These are phyloP conservation scores for Zygoascus hellenicus DNA, from an alignment of 1,139 yeast species.

Conservation along the genomic window DNA sequence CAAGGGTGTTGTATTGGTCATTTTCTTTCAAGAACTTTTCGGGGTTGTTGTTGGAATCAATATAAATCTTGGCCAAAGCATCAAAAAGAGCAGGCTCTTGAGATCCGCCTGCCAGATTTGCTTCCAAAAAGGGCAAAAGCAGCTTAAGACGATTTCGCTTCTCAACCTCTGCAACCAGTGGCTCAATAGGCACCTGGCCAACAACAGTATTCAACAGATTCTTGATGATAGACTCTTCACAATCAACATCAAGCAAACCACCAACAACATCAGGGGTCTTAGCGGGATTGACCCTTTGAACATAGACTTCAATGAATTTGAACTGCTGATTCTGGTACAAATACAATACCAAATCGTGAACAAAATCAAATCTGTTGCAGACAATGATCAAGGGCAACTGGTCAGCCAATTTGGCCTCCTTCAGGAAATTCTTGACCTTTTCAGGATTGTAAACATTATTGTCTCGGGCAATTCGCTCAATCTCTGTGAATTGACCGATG, in stretches of 20 bases:
- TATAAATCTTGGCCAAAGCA: slow-evolving; percentile 94
- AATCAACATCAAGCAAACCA: slow-evolving; percentile 92
- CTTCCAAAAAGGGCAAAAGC: slow-evolving; percentile 86
- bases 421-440: slow-evolving; percentile 92
- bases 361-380: slow-evolving; percentile 86
- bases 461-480: slow-evolving; percentile 92
- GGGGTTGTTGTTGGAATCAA: slow-evolving; percentile 95
- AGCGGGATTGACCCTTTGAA: slow-evolving; percentile 92
- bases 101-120: slow-evolving; percentile 80
- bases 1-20: slow-evolving; percentile 78
- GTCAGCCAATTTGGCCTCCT: slow-evolving; percentile 89
- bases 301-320: slow-evolving; percentile 95
- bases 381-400: slow-evolving; percentile 95
- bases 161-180: slow-evolving; percentile 89
- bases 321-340: slow-evolving; percentile 92
- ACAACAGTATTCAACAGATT: slow-evolving; percentile 75
- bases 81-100: slow-evolving; percentile 89
- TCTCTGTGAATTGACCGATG: slow-evolving; percentile 85
- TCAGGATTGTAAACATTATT: slow-evolving; percentile 94
- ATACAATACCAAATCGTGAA: slow-evolving; percentile 88
- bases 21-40: slow-evolving; percentile 94
- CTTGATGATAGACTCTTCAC: slow-evolving; percentile 87
- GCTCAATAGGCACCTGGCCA: slow-evolving; percentile 91
- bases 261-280: slow-evolving; percentile 96
- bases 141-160: slow-evolving; percentile 91